Evolutionary conservation across 192 early-diverging fungal species (phyloP), one percentile per base, ranked within the genome.

Genomic region (Allomyces arbusculus): DNA sequence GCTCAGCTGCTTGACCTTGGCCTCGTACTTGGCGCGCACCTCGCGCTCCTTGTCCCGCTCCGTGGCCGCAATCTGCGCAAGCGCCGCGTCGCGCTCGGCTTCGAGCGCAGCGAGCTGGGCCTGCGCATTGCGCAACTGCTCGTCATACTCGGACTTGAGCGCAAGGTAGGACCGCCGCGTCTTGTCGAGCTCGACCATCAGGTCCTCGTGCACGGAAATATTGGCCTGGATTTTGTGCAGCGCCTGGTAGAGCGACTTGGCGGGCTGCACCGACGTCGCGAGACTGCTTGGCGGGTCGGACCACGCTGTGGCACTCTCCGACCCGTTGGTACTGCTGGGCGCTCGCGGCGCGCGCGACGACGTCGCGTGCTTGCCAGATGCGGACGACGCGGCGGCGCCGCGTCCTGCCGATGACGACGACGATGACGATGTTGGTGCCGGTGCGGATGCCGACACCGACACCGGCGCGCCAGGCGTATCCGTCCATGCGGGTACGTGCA

Each of bases 61-160:
- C 64, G 69, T 73, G 65, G 62, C 69, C 65, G 70, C 68, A 24
- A 85, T 79, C 58, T 77, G 73, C 65, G 80, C 75, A n/a, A 88
- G 65, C 1, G 87, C 88, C 63, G 71, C 63, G 58, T 91, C 84
- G 10, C 87, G 73, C 70, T 89, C 83, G 55, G 70, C 65, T 66
- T 83, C 77, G 22, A 83, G 69, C 19, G 71, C 70, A n/a, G 64
- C 45, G n/a, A 91, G 69, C 61, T 82, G 80, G 10, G 75, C 67
- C 64, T 90, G 83, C 66, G 89, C 75, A 20, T 70, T 64, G 16
- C 64, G 64, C 61, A 91, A 72, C 69, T 87, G 84, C 24, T 81
- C 75, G 67, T 91, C 89, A 65, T 87, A 91, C 67, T 82, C 71
- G 24, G 67, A 65, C 19, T 80, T 71, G 80, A 84, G 81, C 64